These are phyloP conservation scores for Phycomyces nitens DNA, from an alignment of 192 early-diverging fungal genomes.

Conservation along the genomic window DNA sequence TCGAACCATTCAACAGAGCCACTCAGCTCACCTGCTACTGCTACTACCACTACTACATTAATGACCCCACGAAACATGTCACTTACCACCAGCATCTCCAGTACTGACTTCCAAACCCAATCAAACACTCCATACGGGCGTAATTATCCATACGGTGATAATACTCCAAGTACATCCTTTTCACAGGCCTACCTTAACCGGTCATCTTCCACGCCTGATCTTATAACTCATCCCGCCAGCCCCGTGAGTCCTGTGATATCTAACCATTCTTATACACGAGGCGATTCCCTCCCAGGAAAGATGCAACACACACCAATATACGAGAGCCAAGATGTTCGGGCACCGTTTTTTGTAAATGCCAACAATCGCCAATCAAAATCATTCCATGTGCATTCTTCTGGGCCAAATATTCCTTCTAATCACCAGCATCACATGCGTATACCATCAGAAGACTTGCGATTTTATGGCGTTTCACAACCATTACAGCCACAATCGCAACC, in stretches of 20 bases:
- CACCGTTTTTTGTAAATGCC: no score
- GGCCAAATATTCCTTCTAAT: not conserved
- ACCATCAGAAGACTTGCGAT: not conserved
- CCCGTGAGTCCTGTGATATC: not conserved
- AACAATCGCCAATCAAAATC: not conserved
- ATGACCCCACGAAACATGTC: not conserved
- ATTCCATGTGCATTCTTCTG: not conserved
- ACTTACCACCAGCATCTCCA: not conserved
- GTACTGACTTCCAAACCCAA: slow-evolving; percentile 7
- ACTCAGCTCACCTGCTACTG: not conserved
- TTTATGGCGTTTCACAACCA: no score
- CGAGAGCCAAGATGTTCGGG: not conserved
- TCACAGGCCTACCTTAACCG: slow-evolving; percentile 13
- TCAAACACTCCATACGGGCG: not conserved
- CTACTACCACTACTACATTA: not conserved
- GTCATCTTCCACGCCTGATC: slow-evolving; percentile 28
- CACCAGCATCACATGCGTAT: not conserved
- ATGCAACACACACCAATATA: not conserved
- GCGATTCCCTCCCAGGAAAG: not conserved
- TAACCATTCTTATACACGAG: not conserved
- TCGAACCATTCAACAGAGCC: not conserved
- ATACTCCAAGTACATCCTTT: not conserved
- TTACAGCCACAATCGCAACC: no score
- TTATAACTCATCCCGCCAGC: slow-evolving; percentile 1
- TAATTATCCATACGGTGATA: not conserved